Base-by-base conservation (phyloP, 495 filamentous ascomycete species). In the Trichoderma orchidacearum region DNA sequence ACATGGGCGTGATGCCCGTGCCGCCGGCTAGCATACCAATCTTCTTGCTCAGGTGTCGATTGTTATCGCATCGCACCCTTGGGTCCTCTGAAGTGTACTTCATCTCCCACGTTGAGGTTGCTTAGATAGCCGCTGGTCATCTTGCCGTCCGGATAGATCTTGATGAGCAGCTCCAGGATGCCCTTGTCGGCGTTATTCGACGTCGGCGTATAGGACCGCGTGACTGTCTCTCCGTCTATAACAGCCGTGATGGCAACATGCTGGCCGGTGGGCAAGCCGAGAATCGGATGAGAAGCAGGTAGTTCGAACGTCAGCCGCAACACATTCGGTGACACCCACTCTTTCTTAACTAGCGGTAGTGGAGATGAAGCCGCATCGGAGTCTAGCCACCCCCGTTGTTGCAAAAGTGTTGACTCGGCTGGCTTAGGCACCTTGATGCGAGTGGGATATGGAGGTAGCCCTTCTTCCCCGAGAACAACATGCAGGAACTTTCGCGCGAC, bases 1-100 rank as follows among this genome's bases (percentile, higher is more conserved):
- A 81, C 72, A 79, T 78, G 11, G 79, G 80, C 27, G 79, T 82
- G 51, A 82, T 80, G 8, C 79, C 79, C 0, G 78, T 77, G 3
- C 79, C 79, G 48, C 78, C 78, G 4, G 75, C 78, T 13, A 80
- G 61, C 66, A 79, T 72, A 15, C 75, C 70, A 30, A 80, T 68
- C 29, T 63, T 62, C 53, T 67, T 65, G 54, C 64, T 66, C 9
- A 68, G 63, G 15, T 63, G 66, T 27, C 63, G 67, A 11, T 55
- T 59, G 51, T 3, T 78, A 75, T 13, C 66, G 61, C 70, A 76
- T 74, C 7, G 71, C 68, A 31, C 75, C 75, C 52, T 75, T 77
- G 17, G 76, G 75, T 0, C 76, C 76, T 25, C 75, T 72, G 54
- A 78, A 70, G 23, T 72, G 63, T 25, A 78, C 71, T 32, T 67